Evolutionary conservation across 1,139 yeast species (phyloP), one percentile per base, ranked within the genome.

Genomic region (Saccharomycopsis crataegensis): DNA sequence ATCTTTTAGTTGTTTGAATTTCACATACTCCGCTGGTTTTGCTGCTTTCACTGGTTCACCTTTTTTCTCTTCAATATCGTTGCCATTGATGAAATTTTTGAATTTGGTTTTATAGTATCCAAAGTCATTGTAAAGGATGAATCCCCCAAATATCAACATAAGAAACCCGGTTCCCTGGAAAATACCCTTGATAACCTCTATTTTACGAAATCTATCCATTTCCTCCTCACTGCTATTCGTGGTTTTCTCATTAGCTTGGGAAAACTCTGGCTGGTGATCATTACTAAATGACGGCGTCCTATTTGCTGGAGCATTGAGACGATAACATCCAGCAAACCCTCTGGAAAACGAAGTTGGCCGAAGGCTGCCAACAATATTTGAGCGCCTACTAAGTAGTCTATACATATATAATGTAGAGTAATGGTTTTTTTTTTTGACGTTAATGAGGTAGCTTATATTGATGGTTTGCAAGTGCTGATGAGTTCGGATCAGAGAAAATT

Each of bases 131-230:
- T 51, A 54, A 6, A 56, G 11, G 7, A 38, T 34, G 40, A 56
- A 56, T 22, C 57, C 57, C n/a, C 49, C 57, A 48, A 56, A 43
- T 37, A 56, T 22, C 11, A 53, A 14, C 11, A 49, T 46, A 14
- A 56, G 46, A 37, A 56, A 49, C 6, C 51, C 49, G 28, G 52
- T 40, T 3, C 58, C 54, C 33, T 51, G 55, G 37, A 56, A 43
- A 9, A 53, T 11, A 5, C 58, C 58, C 36, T 56, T 49, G 32
- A 51, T 46, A 9, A 53, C 57, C 33, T 56, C 58, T 12, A 51
- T 38, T n/a, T 17, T 44, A 42, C 47, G 57, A 9, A 56, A 41
- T 17, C 46, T 37, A 17, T 45, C 14, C 12, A 56, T 16, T 16
- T 32, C 51, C 37, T 49, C 43, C 6, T 43, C 33, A 22, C 28